phyloP scores from a whole-genome alignment of 441 rosid species.

The Gossypium gossypioides region DNA sequence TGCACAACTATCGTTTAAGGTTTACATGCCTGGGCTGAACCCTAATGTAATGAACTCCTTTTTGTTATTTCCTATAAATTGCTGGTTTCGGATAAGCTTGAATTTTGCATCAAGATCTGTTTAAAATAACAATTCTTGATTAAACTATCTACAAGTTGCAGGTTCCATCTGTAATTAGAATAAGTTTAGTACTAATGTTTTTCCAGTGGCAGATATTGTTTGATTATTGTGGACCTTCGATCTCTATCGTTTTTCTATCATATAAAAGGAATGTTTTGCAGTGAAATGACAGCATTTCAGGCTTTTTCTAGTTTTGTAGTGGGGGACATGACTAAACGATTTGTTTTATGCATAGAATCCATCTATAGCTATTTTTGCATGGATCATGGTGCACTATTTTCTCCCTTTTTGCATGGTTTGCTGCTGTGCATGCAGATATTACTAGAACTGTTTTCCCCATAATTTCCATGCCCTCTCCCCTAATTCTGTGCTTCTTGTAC shows the following conservation, averaged over 20 bases:
- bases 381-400: neutral
- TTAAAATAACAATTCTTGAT: too few relatives aligned
- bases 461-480: neutral
- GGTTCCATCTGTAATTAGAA: neutral
- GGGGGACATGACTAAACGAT: neutral
- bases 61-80: too few relatives aligned
- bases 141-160: too few relatives aligned
- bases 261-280: neutral
- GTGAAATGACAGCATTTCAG: neutral
- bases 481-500: conserved; percentile 2
- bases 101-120: too few relatives aligned
- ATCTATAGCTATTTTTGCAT: neutral
- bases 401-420: neutral
- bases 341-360: neutral
- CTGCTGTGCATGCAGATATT: neutral
- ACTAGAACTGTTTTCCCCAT: neutral
- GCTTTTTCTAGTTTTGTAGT: neutral
- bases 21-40: too few relatives aligned
- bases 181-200: neutral
- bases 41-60: too few relatives aligned
- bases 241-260: neutral
- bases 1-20: too few relatives aligned
- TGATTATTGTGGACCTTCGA: neutral
- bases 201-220: neutral
- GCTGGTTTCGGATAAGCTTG: too few relatives aligned